Evolutionary conservation across 2,329 filamentous ascomycete genomes (phyloP).

Genomic region (Mycocentrospora acerina): DNA sequence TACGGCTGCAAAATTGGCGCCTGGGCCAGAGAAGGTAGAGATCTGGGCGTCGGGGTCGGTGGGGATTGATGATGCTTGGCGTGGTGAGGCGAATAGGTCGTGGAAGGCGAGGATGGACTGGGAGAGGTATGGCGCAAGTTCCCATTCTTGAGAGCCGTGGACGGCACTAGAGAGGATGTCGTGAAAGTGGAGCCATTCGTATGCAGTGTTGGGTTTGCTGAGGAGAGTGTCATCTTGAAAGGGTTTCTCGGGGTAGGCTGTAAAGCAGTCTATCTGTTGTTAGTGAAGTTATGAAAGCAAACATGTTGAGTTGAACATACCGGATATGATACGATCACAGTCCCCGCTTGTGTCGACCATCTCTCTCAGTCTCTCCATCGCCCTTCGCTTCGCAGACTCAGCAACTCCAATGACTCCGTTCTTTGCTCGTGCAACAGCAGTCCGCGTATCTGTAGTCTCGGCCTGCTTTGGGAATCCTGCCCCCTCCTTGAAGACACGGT

Average conservation of each 20-base stretch:
- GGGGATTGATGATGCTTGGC: conserved; percentile 47
- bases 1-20: conserved; percentile 77
- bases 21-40: conserved; percentile 76
- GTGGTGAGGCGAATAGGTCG: conserved; percentile 75
- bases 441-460: conserved; percentile 49
- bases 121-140: conserved; percentile 82
- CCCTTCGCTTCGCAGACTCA: conserved; percentile 70
- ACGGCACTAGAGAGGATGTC: conserved; percentile 78
- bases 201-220: conserved; percentile 80
- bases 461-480: conserved; percentile 71
- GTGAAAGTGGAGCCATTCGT: conserved; percentile 96
- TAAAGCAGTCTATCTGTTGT: conserved; percentile 66
- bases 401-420: conserved; percentile 62
- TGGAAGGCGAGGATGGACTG: conserved; percentile 89
- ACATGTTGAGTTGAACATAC: conserved; percentile 20
- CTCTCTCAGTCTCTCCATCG: conserved; percentile 70
- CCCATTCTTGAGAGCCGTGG: conserved; percentile 87
- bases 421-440: conserved; percentile 55
- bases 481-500: conserved; percentile 76
- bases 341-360: conserved; percentile 81
- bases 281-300: conserved; percentile 3
- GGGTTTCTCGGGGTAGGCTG: conserved; percentile 79
- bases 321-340: conserved; percentile 72
- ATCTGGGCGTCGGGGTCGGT: conserved; percentile 46
- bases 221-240: conserved; percentile 93